Evolutionary conservation across 169 alveolate species (phyloP).

Genomic region (Perkinsus chesapeaki): DNA sequence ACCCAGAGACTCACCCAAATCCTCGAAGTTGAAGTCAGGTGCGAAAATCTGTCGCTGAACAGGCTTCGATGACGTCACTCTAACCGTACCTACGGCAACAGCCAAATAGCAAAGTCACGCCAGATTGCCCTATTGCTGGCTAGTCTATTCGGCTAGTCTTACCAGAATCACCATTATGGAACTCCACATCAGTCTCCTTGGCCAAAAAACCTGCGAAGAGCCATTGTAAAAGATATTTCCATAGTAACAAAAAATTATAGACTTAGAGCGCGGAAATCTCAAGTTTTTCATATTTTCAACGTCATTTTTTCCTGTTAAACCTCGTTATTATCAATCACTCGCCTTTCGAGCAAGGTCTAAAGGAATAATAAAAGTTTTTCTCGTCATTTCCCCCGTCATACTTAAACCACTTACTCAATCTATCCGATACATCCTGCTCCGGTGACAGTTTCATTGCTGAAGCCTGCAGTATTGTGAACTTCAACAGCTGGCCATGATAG

Average conservation of each 20-base stretch:
- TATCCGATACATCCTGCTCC: not conserved
- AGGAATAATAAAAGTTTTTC: too few species aligned
- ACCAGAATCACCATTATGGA: not conserved
- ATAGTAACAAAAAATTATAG: not conserved
- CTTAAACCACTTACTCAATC: not conserved
- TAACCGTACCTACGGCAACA: constrained; percentile 38
- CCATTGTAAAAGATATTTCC: not conserved
- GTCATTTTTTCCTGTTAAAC: not conserved
- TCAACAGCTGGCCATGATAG: not conserved
- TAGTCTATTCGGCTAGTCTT: not conserved
- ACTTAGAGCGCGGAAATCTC: too few species aligned
- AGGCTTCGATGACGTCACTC: constrained; percentile 13
- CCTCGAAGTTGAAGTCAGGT: constrained; percentile 78
- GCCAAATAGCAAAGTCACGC: too few species aligned
- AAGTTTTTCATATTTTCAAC: not conserved
- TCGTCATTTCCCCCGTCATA: too few species aligned
- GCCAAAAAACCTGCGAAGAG: not conserved
- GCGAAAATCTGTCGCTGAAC: constrained; percentile 47
- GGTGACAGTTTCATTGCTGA: not conserved
- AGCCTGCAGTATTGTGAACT: not conserved
- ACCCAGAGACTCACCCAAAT: constrained; percentile 81
- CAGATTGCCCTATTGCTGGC: not conserved
- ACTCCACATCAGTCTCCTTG: not conserved
- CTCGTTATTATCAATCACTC: not conserved
- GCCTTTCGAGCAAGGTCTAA: too few species aligned